Base-by-base conservation (phyloP, 495 filamentous ascomycete species). In the Podospora appendiculata region DNA sequence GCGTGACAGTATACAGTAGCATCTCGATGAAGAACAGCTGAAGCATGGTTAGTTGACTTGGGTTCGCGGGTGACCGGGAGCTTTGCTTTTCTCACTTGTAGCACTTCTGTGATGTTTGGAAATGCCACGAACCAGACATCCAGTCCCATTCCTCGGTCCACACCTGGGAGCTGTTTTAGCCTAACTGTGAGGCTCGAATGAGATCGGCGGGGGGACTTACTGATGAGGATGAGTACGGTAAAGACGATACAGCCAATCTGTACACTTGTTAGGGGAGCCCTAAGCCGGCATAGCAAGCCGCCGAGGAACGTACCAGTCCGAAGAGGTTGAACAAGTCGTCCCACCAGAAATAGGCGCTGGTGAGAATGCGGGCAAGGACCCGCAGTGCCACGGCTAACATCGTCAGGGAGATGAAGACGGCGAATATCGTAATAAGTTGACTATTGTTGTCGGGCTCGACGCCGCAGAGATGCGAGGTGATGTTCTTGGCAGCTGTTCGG, bases 91-190 rank as follows among this genome's bases (percentile, higher is more conserved):
- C 33, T 40, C 42, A 63, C 60, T 50, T 34, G 44, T 10, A 55
- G 11, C 32, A 69, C 39, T 6, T 35, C 42, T 41, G 71, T 75
- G 47, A 79, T 67, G 41, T 78, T 65, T n/a, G 71, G 58, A 32
- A 68, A 69, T 1, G 72, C 65, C 16, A 79, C 57, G 10, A 67
- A 64, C 74, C 74, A 79, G 33, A 77, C 69, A 52, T 79, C 73
- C 38, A 54, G 67, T 1, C 75, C 77, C 75, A 38, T 60, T 48
- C 18, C 25, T 67, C 45, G n/a, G 12, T 17, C 42, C 14, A 67
- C 67, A 58, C 69, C 67, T 72, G 44, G 18, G 45, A 16, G 32
- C 9, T 48, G 25, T 36, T 36, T 32, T 48, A 19, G 17, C 8
- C 8, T 16, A 7, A 34, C 35, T 38, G 8, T 39, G 13, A 1